A percentile compares a stretch with the other conserved stretches of the same genome.
phyloP scores from a whole-genome alignment of 805 yeast genomes.

The Suhomyces faveliae region DNA sequence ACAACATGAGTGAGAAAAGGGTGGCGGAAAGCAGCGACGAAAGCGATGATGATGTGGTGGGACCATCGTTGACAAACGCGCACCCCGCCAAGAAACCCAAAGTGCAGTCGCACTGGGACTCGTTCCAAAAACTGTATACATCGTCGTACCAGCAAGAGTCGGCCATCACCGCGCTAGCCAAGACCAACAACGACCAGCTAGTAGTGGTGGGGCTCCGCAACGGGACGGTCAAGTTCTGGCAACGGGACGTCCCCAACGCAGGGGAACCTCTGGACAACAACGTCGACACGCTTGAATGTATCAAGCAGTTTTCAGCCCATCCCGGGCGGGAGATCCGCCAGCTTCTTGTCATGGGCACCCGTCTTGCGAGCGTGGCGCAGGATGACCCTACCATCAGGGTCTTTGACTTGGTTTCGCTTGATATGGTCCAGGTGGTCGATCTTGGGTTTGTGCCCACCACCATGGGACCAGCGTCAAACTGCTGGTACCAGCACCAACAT shows the following conservation, averaged over 20 bases:
- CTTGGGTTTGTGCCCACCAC: constrained; percentile 23
- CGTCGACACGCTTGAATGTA: constrained; percentile 10
- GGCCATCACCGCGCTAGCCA: constrained; percentile 12
- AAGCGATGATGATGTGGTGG: constrained; percentile 10
- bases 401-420: constrained; percentile 34
- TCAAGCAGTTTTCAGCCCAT: constrained; percentile 19
- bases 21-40: not conserved
- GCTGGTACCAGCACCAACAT: constrained; percentile 13
- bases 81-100: not conserved
- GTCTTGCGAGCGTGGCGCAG: constrained; percentile 22
- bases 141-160: constrained; percentile 15
- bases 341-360: constrained; percentile 13
- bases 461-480: constrained; percentile 5
- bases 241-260: not conserved
- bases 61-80: constrained; percentile 7
- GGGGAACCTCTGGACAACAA: constrained; percentile 1
- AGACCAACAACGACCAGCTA: constrained; percentile 13
- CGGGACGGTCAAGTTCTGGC: constrained; percentile 24
- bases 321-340: constrained; percentile 14
- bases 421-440: constrained; percentile 33
- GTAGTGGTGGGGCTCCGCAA: constrained; percentile 18
- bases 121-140: not conserved
- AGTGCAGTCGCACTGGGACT: not conserved
- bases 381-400: constrained; percentile 22
- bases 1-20: not conserved